Evolutionary conservation across 495 filamentous ascomycete genomes (phyloP).

Genomic region (Tuber aestivum): DNA sequence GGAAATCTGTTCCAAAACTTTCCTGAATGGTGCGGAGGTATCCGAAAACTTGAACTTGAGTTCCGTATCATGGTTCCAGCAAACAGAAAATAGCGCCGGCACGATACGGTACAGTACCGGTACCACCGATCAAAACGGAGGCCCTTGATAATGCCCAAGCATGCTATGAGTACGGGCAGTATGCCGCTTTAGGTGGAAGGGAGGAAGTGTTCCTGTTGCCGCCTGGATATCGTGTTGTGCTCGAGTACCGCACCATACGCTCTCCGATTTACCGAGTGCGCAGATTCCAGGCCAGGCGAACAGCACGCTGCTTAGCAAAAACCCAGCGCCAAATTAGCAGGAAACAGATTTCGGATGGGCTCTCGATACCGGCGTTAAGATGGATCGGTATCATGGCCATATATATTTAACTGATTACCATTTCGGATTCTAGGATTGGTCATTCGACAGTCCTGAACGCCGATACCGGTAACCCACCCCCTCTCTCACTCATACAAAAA

Average conservation of each 20-base stretch:
- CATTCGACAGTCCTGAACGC: not conserved
- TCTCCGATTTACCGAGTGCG: not conserved
- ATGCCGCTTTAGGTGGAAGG: not conserved
- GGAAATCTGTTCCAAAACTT: not conserved
- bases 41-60: too few species aligned
- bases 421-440: not conserved
- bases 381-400: not conserved
- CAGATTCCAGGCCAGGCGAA: not conserved
- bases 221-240: not conserved
- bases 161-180: not conserved
- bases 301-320: not conserved
- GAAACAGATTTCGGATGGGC: not conserved
- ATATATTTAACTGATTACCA: not conserved
- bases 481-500: not conserved
- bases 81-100: not conserved
- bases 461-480: not conserved
- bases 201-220: not conserved
- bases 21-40: not conserved
- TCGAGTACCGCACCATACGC: not conserved
- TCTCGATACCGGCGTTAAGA: not conserved
- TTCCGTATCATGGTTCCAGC: too few species aligned
- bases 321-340: not conserved
- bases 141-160: not conserved
- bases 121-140: not conserved
- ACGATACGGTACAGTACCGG: too few species aligned